A percentile compares a stretch with the other conserved stretches of the same genome.
These are phyloP conservation scores for Stromatinia cepivora DNA, from an alignment of 2,329 filamentous ascomycete species.

Conservation along the genomic window DNA sequence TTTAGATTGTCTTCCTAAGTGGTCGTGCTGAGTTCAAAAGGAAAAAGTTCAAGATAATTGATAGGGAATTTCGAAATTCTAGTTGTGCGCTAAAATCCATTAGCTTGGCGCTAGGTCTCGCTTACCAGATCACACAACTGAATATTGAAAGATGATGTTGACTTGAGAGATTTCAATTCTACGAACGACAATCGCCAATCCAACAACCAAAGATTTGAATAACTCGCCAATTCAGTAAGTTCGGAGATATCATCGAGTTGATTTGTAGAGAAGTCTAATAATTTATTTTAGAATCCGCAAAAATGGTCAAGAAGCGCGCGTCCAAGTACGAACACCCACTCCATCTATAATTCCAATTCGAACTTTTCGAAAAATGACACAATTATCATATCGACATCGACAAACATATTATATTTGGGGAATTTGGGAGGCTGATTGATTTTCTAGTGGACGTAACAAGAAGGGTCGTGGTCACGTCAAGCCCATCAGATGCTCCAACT, in stretches of 20 bases:
- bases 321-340: constrained; percentile 54
- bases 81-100: constrained; percentile 20
- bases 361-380: constrained; percentile 23
- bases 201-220: constrained; percentile 29
- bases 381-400: background rate
- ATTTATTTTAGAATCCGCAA: constrained; percentile 53
- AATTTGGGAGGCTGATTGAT: constrained; percentile 16
- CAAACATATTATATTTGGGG: background rate
- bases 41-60: constrained; percentile 22
- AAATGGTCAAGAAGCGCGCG: constrained; percentile 73
- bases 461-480: constrained; percentile 99
- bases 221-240: constrained; percentile 31
- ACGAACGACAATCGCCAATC: constrained; percentile 24
- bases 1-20: constrained; percentile 41
- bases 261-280: constrained; percentile 8
- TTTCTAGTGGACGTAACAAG: constrained; percentile 92
- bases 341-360: background rate
- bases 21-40: constrained; percentile 19
- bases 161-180: constrained; percentile 6
- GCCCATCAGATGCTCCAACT: constrained; percentile 94
- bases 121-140: constrained; percentile 24
- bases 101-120: constrained; percentile 21
- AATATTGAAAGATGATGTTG: constrained; percentile 16
- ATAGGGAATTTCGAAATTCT: constrained; percentile 12
- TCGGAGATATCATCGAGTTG: background rate